A percentile compares a stretch with the other conserved stretches of the same genome.
Conservation (phyloP, 768 basidiomycete species). For the Dioszegia crocea region DNA sequence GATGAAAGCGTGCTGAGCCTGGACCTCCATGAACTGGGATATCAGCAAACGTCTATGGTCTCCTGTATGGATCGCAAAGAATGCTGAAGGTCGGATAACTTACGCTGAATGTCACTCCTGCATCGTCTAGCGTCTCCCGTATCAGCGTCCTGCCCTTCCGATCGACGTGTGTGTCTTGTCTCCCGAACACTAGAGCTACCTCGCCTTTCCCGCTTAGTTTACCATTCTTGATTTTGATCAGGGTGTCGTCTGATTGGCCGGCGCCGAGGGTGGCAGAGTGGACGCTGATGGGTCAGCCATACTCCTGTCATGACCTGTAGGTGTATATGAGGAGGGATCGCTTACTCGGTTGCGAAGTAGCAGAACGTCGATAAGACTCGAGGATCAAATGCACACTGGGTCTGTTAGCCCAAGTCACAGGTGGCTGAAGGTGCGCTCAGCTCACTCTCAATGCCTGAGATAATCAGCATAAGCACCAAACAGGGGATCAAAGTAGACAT, state of each 20-base stretch:
- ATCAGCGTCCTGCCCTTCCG: conserved; percentile 80
- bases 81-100: conserved; percentile 30
- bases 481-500: neutral
- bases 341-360: conserved; percentile 85
- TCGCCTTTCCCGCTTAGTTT: conserved; percentile 76
- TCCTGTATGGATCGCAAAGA: neutral
- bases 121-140: conserved; percentile 74
- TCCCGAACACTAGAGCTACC: conserved; percentile 93
- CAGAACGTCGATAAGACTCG: conserved; percentile 80
- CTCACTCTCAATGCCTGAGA: conserved; percentile 5
- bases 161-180: conserved; percentile 91
- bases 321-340: neutral
- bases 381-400: conserved; percentile 78
- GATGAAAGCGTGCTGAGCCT: conserved; percentile 95
- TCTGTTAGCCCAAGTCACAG: neutral
- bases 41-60: neutral
- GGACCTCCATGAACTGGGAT: conserved; percentile 81
- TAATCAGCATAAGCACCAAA: neutral
- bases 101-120: conserved; percentile 66
- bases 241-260: conserved; percentile 73
- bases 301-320: too few relatives aligned
- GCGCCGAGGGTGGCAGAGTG: conserved; percentile 82
- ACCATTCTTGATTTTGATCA: conserved; percentile 67
- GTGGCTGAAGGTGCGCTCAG: neutral
- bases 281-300: conserved; percentile 51